These are phyloP conservation scores for Phytophthora constricta DNA, from an alignment of 352 stramenopile genomes.

Conservation along the genomic window DNA sequence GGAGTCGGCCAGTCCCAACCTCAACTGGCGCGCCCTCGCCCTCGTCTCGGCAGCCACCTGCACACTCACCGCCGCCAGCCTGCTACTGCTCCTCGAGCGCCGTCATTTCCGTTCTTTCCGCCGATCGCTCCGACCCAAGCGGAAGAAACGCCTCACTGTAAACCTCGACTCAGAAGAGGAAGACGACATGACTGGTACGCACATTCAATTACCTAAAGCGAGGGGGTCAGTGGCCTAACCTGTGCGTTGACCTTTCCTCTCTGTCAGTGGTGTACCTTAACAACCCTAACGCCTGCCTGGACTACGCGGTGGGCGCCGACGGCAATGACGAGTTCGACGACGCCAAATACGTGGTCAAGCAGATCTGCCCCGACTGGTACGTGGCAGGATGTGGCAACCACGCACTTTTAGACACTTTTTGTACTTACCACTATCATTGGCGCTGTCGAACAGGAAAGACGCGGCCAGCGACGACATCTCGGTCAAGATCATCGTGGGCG, in stretches of 20 bases:
- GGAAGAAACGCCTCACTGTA: background rate
- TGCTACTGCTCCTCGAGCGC: slow-evolving; percentile 50
- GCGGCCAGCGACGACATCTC: slow-evolving; percentile 67
- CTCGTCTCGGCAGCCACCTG: slow-evolving; percentile 64
- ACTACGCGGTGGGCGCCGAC: slow-evolving; percentile 71
- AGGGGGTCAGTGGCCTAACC: background rate
- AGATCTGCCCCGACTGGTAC: slow-evolving; percentile 75
- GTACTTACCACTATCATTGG: no score
- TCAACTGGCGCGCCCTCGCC: slow-evolving; percentile 59
- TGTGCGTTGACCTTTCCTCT: slow-evolving; percentile 1
- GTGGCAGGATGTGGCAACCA: no score
- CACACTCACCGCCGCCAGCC: slow-evolving; percentile 60
- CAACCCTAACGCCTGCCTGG: slow-evolving; percentile 73
- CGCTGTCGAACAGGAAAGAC: no score
- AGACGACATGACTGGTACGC: slow-evolving; percentile 15
- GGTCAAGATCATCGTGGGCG: slow-evolving; percentile 89
- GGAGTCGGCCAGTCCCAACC: slow-evolving; percentile 23
- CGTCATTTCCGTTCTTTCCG: slow-evolving; percentile 30
- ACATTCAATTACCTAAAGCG: background rate
- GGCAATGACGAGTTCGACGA: slow-evolving; percentile 81
- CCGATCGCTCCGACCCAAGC: slow-evolving; percentile 3
- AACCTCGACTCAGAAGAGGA: slow-evolving; percentile 23
- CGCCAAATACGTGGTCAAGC: slow-evolving; percentile 74
- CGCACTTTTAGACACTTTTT: no score
- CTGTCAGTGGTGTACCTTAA: slow-evolving; percentile 79